Conservation (phyloP, 495 filamentous ascomycete genomes). For the Penicillium pancosmium region DNA sequence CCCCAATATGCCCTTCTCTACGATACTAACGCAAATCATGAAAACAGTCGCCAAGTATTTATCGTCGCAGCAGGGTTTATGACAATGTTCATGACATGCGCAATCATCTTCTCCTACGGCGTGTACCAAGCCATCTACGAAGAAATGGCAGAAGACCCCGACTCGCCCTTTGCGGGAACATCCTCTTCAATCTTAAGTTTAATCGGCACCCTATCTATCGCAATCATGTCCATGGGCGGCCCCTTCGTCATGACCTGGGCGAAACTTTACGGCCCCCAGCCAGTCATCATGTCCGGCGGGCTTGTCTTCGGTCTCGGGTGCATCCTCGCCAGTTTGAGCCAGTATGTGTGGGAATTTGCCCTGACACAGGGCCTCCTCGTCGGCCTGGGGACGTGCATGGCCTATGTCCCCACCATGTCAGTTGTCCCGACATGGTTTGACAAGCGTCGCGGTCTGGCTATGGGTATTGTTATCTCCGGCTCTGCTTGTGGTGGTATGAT, state of each 20-base stretch:
- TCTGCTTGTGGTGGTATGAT: conserved; percentile 58
- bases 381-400: conserved; percentile 50
- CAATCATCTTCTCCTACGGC: conserved; percentile 48
- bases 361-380: conserved; percentile 61
- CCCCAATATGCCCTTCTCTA: not conserved
- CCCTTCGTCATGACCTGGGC: conserved; percentile 43
- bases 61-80: conserved; percentile 37
- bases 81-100: conserved; percentile 47
- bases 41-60: conserved; percentile 20
- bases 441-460: conserved; percentile 54
- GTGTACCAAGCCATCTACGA: conserved; percentile 51
- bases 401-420: conserved; percentile 56
- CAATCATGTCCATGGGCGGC: conserved; percentile 49
- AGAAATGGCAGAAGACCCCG: conserved; percentile 33
- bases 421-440: conserved; percentile 59
- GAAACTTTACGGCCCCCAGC: conserved; percentile 42
- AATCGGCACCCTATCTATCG: conserved; percentile 46
- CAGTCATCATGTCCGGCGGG: conserved; percentile 37
- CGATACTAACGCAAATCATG: not conserved
- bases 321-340: conserved; percentile 60
- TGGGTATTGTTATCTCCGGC: conserved; percentile 57
- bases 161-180: conserved; percentile 40
- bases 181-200: conserved; percentile 44
- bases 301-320: conserved; percentile 39
- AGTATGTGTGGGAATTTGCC: conserved; percentile 60